phyloP scores from a whole-genome alignment of 179 eudicot species.

The Actinidia arguta region DNA sequence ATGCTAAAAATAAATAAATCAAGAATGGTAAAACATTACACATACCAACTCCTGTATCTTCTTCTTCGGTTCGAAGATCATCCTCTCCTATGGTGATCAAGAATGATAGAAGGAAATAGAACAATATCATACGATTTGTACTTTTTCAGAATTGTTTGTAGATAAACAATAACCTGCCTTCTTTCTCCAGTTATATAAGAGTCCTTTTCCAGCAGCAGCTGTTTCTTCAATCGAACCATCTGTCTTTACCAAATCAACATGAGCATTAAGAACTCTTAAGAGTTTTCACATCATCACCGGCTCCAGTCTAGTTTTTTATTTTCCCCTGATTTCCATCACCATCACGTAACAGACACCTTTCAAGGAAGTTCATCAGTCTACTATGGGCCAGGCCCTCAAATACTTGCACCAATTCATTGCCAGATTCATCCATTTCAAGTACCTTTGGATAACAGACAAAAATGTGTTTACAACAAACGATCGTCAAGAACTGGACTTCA shows the following conservation, averaged over 20 bases:
- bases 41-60: constrained; percentile 70
- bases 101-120: constrained; percentile 92
- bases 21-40: constrained; percentile 87
- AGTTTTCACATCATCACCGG: constrained; percentile 83
- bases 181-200: constrained; percentile 87
- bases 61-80: constrained; percentile 67
- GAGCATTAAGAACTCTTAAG: constrained; percentile 86
- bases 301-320: constrained; percentile 81
- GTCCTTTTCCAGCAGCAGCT: constrained; percentile 77
- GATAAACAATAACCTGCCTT: constrained; percentile 92
- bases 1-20: constrained; percentile 24
- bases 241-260: constrained; percentile 96
- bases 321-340: constrained; percentile 73
- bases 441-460: constrained; percentile 62
- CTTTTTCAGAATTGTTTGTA: constrained; percentile 82
- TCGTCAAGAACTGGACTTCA: constrained; percentile 60
- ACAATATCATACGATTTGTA: constrained; percentile 85
- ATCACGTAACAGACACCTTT: constrained; percentile 94
- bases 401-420: constrained; percentile 87
- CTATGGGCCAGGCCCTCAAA: constrained; percentile 96
- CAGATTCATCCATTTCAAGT: constrained; percentile 85
- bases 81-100: constrained; percentile 85
- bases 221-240: constrained; percentile 92
- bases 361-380: constrained; percentile 96
- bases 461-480: constrained; percentile 47